Evolutionary conservation across 768 basidiomycete genomes (phyloP), one percentile per base, ranked within the genome.

Genomic region (Panellus pusillus): DNA sequence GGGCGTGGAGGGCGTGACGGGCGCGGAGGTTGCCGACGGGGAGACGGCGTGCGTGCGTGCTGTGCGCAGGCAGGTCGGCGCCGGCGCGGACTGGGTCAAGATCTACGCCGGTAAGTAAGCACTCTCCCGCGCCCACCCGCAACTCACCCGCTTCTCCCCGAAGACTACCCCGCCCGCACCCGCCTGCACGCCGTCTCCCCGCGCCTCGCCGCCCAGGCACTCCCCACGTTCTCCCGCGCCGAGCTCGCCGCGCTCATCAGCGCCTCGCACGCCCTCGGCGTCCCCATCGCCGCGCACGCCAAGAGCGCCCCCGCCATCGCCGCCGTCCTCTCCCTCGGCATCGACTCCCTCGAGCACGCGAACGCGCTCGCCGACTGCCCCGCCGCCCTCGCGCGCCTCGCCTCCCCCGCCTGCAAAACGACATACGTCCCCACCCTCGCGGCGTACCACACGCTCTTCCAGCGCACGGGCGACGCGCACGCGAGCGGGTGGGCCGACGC

Each of bases 61-160:
- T 12, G 81, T 84, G 6, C 72, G 84, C 24, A 74, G 73, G 53
- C 86, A 86, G 58, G 75, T 87, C 50, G 84, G 84, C 28, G 78
- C 81, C 12, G 83, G 83, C 7, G 80, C 84, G 4, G 86, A 87
- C 66, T 84, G 80, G 80, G 82, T 87, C 58, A 86, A 86, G 76
- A 77, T 82, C 18, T 83, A 80, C 61, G 80, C 75, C 57, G 78
- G 80, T 79, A 6, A 13, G 31, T 32, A 32, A 32, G 13, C 6
- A 6, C 6, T 4, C 50, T n/a, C 6, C 15, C 5, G 18, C 4
- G 28, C 50, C 54, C 57, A 60, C 59, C 55, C 53, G n/a, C 57
- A 52, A 47, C 42, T 41, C 9, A 41, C 15, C 57, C 55, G 81
- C n/a, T n/a, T n/a, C n/a, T n/a, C n/a, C n/a, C n/a, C n/a, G n/a